phyloP scores from a whole-genome alignment of 352 stramenopile genomes.

The Pilasporangium apinafurcum region DNA sequence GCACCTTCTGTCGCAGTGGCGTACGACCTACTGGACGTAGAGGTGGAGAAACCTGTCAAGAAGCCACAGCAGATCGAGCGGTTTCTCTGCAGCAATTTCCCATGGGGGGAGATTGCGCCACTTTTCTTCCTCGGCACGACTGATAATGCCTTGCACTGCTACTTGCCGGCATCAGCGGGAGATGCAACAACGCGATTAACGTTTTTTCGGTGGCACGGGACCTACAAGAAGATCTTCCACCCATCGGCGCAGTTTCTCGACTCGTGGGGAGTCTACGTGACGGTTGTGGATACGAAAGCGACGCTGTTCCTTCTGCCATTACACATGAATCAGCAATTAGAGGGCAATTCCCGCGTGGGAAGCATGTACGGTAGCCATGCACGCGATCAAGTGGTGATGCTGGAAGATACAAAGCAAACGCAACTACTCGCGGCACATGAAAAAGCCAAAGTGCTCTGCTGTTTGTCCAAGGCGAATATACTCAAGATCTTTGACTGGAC shows the following conservation, averaged over 20 bases:
- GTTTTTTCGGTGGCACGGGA: conserved; percentile 38
- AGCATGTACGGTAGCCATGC: not conserved
- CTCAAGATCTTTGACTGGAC: conserved; percentile 78
- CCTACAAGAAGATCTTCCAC: conserved; percentile 63
- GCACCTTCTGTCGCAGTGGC: not conserved
- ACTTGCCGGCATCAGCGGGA: conserved; percentile 19
- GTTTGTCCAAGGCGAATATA: conserved; percentile 53
- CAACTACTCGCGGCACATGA: conserved; percentile 52
- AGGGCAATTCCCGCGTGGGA: conserved; percentile 14
- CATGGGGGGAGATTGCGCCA: conserved; percentile 29
- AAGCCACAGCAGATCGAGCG: conserved; percentile 42
- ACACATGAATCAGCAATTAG: conserved; percentile 28
- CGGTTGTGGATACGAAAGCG: conserved; percentile 49
- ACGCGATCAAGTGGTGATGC: conserved; percentile 18
- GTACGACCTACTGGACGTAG: conserved; percentile 41
- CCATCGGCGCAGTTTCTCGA: conserved; percentile 47
- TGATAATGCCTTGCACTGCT: conserved; percentile 55
- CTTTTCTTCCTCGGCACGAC: conserved; percentile 51
- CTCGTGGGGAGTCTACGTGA: conserved; percentile 59
- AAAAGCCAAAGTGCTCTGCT: conserved; percentile 34
- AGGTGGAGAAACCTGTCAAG: conserved; percentile 50
- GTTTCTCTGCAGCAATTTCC: conserved; percentile 30
- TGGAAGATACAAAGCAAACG: conserved; percentile 62
- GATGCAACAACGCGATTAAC: conserved; percentile 4
- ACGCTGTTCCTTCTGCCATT: conserved; percentile 60